Conservation (phyloP, 257 asterid species). For the Pogostemon cablin region DNA sequence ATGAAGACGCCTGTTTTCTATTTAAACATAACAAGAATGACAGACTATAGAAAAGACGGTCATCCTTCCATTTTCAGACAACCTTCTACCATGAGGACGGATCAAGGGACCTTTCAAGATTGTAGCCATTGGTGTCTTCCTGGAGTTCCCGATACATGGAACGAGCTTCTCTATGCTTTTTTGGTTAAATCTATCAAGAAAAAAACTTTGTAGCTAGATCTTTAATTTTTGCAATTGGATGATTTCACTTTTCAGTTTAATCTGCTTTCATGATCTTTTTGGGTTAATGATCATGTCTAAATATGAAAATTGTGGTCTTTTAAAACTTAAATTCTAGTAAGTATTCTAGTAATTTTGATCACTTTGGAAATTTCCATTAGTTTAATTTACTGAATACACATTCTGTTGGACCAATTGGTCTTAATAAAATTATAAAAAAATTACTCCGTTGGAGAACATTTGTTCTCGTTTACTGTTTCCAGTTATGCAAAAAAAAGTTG, state of each 20-base stretch:
- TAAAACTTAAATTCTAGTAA: too few relatives aligned
- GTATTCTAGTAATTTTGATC: too few relatives aligned
- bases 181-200: constrained; percentile 31
- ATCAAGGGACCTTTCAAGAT: constrained; percentile 47
- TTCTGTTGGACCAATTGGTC: too few relatives aligned
- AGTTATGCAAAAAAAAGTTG: too few relatives aligned
- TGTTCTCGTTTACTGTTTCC: too few relatives aligned
- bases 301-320: too few relatives aligned
- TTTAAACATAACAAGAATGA: constrained; percentile 56
- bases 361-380: too few relatives aligned
- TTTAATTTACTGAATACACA: too few relatives aligned
- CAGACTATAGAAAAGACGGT: constrained; percentile 65
- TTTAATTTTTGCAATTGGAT: background rate
- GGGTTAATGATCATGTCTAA: too few relatives aligned
- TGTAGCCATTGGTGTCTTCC: constrained; percentile 78
- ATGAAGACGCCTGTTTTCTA: constrained; percentile 57
- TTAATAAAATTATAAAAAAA: too few relatives aligned
- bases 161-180: constrained; percentile 52
- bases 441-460: too few relatives aligned
- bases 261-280: background rate
- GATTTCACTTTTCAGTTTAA: background rate
- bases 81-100: constrained; percentile 18
- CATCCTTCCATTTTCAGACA: constrained; percentile 65
- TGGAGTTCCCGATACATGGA: constrained; percentile 69
- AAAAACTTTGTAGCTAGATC: background rate